phyloP scores from a whole-genome alignment of 139 green algal genomes.

The Astrephomene gubernaculifera region DNA sequence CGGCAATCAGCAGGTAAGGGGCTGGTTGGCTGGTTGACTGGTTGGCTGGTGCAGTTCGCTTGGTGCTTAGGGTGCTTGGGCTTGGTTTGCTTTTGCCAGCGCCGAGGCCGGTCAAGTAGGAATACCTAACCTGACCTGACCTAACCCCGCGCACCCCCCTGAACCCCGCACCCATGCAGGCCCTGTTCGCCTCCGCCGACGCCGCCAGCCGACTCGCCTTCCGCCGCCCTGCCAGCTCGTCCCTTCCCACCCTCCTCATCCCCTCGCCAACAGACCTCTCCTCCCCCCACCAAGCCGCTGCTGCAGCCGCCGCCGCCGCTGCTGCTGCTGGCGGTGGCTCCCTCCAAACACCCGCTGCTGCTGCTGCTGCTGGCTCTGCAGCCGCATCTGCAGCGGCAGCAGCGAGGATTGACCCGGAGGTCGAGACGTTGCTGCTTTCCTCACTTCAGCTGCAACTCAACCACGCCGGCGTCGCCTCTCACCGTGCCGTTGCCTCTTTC shows the following conservation, averaged over 20 bases:
- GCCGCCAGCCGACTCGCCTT: background rate
- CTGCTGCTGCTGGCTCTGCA: background rate
- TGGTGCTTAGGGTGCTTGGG: background rate
- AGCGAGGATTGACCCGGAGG: conserved; percentile 14
- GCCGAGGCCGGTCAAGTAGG: no score
- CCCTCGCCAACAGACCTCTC: background rate
- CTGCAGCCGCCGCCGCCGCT: background rate
- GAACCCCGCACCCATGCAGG: background rate
- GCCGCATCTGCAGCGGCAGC: no score
- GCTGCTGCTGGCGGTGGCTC: background rate
- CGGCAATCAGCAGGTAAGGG: background rate
- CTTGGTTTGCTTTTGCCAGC: background rate
- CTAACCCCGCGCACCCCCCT: background rate
- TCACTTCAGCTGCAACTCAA: conserved; percentile 37
- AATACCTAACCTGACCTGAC: background rate
- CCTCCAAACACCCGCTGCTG: background rate
- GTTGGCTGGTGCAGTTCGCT: background rate
- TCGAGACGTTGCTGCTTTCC: conserved; percentile 29
- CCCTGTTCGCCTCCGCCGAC: background rate
- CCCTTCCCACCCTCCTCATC: background rate
- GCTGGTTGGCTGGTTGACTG: background rate
- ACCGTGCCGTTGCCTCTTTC: conserved; percentile 25
- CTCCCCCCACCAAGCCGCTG: background rate
- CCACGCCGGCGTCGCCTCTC: conserved; percentile 4
- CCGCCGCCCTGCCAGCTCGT: background rate